These are phyloP conservation scores for Copromyces sp. DNA, from an alignment of 495 filamentous ascomycete species.

Conservation along the genomic window DNA sequence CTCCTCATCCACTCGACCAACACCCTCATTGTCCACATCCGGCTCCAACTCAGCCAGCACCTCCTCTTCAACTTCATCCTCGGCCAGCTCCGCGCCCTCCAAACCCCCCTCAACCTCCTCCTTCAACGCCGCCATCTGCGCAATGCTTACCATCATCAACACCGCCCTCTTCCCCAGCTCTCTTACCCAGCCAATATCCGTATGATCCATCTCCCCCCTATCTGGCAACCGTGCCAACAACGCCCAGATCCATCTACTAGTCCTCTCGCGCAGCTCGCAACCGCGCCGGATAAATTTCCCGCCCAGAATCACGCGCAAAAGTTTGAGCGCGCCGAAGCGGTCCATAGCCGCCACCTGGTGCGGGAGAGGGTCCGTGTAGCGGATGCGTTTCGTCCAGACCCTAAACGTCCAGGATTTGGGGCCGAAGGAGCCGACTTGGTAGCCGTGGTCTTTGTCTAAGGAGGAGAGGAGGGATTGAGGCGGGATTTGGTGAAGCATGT, in stretches of 20 bases:
- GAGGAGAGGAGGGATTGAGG: slow-evolving; percentile 36
- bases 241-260: slow-evolving; percentile 53
- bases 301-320: slow-evolving; percentile 38
- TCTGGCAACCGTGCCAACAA: slow-evolving; percentile 49
- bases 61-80: slow-evolving; percentile 15
- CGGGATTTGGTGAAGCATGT: slow-evolving; percentile 44
- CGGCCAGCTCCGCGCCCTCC: slow-evolving; percentile 12
- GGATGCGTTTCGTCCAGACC: slow-evolving; percentile 38
- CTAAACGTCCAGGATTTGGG: slow-evolving; percentile 36
- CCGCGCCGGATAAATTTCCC: slow-evolving; percentile 39
- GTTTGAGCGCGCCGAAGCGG: slow-evolving; percentile 44
- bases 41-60: slow-evolving; percentile 15
- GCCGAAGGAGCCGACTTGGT: slow-evolving; percentile 39
- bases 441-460: slow-evolving; percentile 49
- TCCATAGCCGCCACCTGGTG: slow-evolving; percentile 62
- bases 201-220: slow-evolving; percentile 44
- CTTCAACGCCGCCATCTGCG: slow-evolving; percentile 31
- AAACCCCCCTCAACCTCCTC: slow-evolving; percentile 24
- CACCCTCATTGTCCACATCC: slow-evolving; percentile 10
- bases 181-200: slow-evolving; percentile 46
- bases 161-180: slow-evolving; percentile 53
- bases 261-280: slow-evolving; percentile 34
- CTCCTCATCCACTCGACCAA: slow-evolving; percentile 11
- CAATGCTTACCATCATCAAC: slow-evolving; percentile 41
- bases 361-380: slow-evolving; percentile 49